Evolutionary conservation across 2,329 filamentous ascomycete species (phyloP), one percentile per base, ranked within the genome.

Genomic region (Sphaerulina musiva): DNA sequence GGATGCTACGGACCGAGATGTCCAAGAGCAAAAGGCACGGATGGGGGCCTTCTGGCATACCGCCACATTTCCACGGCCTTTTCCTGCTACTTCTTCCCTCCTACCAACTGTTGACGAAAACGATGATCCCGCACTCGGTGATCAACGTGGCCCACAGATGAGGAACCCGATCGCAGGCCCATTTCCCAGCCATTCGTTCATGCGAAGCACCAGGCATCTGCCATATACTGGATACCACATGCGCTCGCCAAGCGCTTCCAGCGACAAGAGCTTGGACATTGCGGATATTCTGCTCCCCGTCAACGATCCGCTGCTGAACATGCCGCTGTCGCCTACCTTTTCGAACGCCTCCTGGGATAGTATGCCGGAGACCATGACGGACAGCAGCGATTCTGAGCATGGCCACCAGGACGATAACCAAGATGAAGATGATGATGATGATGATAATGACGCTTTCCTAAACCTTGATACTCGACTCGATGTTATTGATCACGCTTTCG

Each of bases 401-500:
- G 32, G 14, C 8, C 12, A 39, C 8, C 26, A 11, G 8, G 34
- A 32, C 34, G 41, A 45, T 7, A 59, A 20, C 20, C 20, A 20
- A 20, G 2, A 20, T 20, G 20, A 20, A 52, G 23, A 52, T 29
- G 26, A 68, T 59, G 67, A 72, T 68, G 83, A 86, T 81, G 83
- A 85, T 76, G 76, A 77, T 68, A 76, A 81, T 70, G 77, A 81
- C 67, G 71, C 78, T 77, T 77, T 72, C 68, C 73, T 78, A 70
- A 73, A 74, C 72, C 70, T 77, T 70, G 78, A 87, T 67, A 69
- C 78, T 56, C 78, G 78, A 73, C 86, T 82, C 72, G 20, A 20
- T 20, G 20, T 20, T 2, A 72, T 86, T 77, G 83, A 87, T 70
- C 83, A 81, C 64, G 85, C 83, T 56, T 91, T 84, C 85, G 83